Evolutionary conservation across 805 yeast genomes (phyloP).

Genomic region (Yamadazyma sp.): DNA sequence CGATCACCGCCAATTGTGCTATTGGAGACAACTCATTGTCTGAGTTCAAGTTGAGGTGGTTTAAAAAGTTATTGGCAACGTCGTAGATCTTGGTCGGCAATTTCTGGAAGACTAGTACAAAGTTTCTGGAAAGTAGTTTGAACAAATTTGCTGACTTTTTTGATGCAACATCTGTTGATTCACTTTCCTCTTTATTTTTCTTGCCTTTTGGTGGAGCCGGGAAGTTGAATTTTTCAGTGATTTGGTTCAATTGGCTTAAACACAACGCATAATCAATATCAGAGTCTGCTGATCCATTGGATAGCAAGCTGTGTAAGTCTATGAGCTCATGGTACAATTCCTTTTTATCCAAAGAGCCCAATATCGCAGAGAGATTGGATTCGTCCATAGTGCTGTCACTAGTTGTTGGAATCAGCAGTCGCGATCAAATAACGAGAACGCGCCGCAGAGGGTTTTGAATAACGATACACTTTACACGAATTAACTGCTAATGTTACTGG

Average conservation of each 20-base stretch:
- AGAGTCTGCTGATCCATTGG: neutral
- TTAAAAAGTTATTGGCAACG: conserved; percentile 34
- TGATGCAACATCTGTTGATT: neutral
- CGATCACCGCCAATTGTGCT: conserved; percentile 26
- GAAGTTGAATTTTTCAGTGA: conserved; percentile 25
- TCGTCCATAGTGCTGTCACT: conserved; percentile 10
- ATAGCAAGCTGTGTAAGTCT: conserved; percentile 1
- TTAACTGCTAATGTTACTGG: too few species aligned
- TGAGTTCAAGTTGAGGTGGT: conserved; percentile 22
- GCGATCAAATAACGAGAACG: too few species aligned
- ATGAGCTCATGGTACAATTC: conserved; percentile 10
- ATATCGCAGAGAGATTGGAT: neutral
- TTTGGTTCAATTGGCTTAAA: conserved; percentile 22
- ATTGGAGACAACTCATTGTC: conserved; percentile 18
- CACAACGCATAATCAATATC: conserved; percentile 3
- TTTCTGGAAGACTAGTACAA: conserved; percentile 26
- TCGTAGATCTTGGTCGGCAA: conserved; percentile 38
- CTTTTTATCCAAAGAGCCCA: conserved; percentile 6
- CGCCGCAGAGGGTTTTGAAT: too few species aligned
- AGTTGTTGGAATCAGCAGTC: too few species aligned
- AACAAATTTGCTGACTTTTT: conserved; percentile 19
- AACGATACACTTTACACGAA: too few species aligned
- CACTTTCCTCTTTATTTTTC: conserved; percentile 9
- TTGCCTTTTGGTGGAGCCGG: conserved; percentile 12
- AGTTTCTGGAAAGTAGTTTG: conserved; percentile 30